These are phyloP conservation scores for Chondrostereum purpureum DNA, from an alignment of 1,284 basidiomycete species.

Conservation along the genomic window DNA sequence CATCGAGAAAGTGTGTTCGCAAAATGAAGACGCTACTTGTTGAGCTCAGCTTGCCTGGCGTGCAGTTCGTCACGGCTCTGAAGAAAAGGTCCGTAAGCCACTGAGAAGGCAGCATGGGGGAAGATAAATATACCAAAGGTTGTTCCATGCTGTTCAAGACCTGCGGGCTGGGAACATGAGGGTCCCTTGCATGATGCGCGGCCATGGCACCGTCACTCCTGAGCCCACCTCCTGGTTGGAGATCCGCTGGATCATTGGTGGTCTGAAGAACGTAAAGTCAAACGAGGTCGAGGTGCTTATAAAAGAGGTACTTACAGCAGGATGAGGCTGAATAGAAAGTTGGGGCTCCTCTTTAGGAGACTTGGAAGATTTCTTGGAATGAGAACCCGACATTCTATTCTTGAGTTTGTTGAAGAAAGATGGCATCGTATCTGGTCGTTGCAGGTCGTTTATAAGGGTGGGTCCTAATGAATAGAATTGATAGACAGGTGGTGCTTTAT, in stretches of 20 bases:
- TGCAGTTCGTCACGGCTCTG: not conserved
- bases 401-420: constrained; percentile 18
- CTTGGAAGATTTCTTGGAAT: constrained; percentile 12
- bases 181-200: constrained; percentile 38
- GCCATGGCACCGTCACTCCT: constrained; percentile 20
- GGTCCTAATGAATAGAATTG: too few relatives aligned
- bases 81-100: not conserved
- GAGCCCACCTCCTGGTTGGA: constrained; percentile 30
- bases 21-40: too few relatives aligned
- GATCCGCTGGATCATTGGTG: constrained; percentile 42
- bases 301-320: constrained; percentile 31
- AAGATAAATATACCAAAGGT: constrained; percentile 21
- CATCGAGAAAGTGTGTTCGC: too few relatives aligned
- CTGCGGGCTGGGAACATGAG: constrained; percentile 31
- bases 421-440: too few relatives aligned
- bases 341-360: constrained; percentile 21
- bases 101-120: not conserved
- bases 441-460: too few relatives aligned
- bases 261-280: constrained; percentile 24
- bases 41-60: not conserved
- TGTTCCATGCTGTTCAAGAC: constrained; percentile 22
- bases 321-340: constrained; percentile 41
- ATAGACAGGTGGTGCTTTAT: too few relatives aligned
- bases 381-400: too few relatives aligned
- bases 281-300: not conserved